phyloP scores from a whole-genome alignment of 2,329 filamentous ascomycete genomes.

The Penicillium sp. region DNA sequence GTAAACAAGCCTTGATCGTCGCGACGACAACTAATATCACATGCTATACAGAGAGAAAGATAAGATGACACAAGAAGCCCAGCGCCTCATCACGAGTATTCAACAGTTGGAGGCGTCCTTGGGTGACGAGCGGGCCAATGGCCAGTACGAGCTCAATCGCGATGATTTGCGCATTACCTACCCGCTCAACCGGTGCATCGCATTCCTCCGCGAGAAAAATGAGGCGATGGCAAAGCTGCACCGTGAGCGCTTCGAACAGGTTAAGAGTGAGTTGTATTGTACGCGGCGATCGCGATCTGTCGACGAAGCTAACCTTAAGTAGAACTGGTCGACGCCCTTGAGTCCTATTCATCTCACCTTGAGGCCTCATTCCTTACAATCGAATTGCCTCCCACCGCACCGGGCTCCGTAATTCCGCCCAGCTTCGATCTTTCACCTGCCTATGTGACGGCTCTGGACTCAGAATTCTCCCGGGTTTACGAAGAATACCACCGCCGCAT shows the following conservation, averaged over 20 bases:
- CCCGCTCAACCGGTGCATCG: constrained; percentile 78
- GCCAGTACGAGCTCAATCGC: constrained; percentile 65
- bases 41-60: constrained; percentile 70
- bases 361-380: constrained; percentile 86
- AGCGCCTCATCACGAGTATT: constrained; percentile 80
- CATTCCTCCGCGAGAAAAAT: constrained; percentile 82
- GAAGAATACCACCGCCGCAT: constrained; percentile 92
- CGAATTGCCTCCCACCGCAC: constrained; percentile 77
- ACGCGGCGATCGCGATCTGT: not conserved
- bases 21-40: constrained; percentile 8
- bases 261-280: constrained; percentile 70
- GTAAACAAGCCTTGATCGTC: constrained; percentile 6
- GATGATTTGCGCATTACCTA: constrained; percentile 77
- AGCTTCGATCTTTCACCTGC: constrained; percentile 89
- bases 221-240: constrained; percentile 77
- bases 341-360: constrained; percentile 95
- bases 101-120: constrained; percentile 92
- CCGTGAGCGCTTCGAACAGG: constrained; percentile 89
- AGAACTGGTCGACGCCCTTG: constrained; percentile 91
- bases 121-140: constrained; percentile 69
- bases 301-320: constrained; percentile 27
- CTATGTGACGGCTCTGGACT: constrained; percentile 83
- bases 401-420: constrained; percentile 73
- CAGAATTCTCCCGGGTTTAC: constrained; percentile 91
- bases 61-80: constrained; percentile 84